Evolutionary conservation across 495 filamentous ascomycete genomes (phyloP).

Genomic region (Podospora sp.): DNA sequence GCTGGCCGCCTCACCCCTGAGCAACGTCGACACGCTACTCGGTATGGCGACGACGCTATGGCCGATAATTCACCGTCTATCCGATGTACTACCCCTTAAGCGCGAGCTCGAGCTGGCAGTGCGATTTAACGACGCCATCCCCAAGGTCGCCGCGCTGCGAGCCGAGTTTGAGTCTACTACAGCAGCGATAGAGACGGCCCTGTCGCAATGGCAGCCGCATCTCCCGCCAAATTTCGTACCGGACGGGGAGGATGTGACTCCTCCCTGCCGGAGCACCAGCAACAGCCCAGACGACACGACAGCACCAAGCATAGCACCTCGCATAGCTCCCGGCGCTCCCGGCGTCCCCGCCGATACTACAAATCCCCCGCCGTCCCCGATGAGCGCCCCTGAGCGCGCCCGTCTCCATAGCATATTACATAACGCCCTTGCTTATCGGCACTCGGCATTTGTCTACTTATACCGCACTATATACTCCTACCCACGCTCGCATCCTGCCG

Average conservation of each 20-base stretch:
- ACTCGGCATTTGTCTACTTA: conserved; percentile 62
- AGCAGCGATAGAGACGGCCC: conserved; percentile 57
- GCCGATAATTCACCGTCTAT: conserved; percentile 65
- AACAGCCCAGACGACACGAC: background rate
- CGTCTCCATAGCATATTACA: conserved; percentile 55
- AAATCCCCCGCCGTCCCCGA: background rate
- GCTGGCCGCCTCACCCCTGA: conserved; percentile 45
- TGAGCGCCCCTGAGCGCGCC: conserved; percentile 28
- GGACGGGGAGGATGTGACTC: conserved; percentile 14
- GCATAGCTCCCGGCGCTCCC: too few relatives aligned
- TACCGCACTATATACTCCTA: conserved; percentile 57
- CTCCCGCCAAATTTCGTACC: conserved; percentile 36
- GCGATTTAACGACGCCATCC: conserved; percentile 34
- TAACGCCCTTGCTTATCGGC: conserved; percentile 64
- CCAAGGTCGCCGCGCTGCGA: conserved; percentile 55
- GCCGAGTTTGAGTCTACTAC: conserved; percentile 59
- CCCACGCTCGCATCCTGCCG: conserved; percentile 45
- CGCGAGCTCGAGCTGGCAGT: conserved; percentile 51
- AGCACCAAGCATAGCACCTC: background rate
- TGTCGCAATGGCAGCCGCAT: conserved; percentile 57
- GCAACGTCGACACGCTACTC: conserved; percentile 61
- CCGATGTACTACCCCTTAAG: conserved; percentile 56
- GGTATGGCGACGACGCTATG: conserved; percentile 64
- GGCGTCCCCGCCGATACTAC: background rate
- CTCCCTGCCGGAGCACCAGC: background rate